Conservation (phyloP, 2,329 filamentous ascomycete species). For the Aspergillus aculeatus region DNA sequence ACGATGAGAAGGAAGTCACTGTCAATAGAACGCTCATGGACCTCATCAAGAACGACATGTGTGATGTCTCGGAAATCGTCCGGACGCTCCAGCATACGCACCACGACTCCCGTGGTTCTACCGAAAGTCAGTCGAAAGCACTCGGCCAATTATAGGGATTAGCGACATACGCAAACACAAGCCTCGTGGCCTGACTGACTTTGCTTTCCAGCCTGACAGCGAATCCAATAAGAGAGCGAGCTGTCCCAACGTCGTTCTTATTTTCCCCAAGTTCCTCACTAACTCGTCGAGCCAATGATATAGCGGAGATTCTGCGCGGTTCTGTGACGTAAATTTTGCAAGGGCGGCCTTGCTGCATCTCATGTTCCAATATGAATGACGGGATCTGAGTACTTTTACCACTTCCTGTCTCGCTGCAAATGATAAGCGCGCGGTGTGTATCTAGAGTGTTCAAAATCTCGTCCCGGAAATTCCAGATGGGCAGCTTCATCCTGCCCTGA, state of each 20-base stretch:
- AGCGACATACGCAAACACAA: slow-evolving; percentile 75
- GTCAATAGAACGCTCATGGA: slow-evolving; percentile 94
- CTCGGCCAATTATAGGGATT: neutral
- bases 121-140: slow-evolving; percentile 13
- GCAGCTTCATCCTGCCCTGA: slow-evolving; percentile 72
- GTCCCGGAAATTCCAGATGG: slow-evolving; percentile 82
- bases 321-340: slow-evolving; percentile 97
- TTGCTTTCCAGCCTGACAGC: slow-evolving; percentile 92
- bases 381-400: slow-evolving; percentile 99
- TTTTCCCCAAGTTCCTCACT: slow-evolving; percentile 91
- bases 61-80: slow-evolving; percentile 86
- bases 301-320: slow-evolving; percentile 90
- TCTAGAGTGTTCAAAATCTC: slow-evolving; percentile 76
- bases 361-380: slow-evolving; percentile 85
- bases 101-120: slow-evolving; percentile 75
- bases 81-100: slow-evolving; percentile 91
- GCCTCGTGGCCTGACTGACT: slow-evolving; percentile 72
- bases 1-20: slow-evolving; percentile 95
- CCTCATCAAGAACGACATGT: slow-evolving; percentile 93
- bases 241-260: slow-evolving; percentile 76
- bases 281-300: slow-evolving; percentile 87
- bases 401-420: slow-evolving; percentile 94
- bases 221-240: slow-evolving; percentile 84
- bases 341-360: slow-evolving; percentile 72
- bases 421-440: slow-evolving; percentile 79